These are phyloP conservation scores for Suhomyces ambrosiae DNA, from an alignment of 1,139 yeast species.

Conservation along the genomic window DNA sequence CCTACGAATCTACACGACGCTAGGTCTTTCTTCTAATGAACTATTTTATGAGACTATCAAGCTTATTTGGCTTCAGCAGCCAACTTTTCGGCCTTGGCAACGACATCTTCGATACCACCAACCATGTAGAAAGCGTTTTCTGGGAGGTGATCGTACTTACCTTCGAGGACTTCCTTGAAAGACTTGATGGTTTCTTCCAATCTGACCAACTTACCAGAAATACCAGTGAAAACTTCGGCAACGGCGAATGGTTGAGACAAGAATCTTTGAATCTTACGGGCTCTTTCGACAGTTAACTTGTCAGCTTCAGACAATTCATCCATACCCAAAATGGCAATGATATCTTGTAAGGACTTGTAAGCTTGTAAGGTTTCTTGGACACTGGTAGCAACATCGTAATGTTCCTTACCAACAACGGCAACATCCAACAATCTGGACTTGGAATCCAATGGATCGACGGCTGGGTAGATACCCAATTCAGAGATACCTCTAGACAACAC, in stretches of 20 bases:
- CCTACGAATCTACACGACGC: neutral
- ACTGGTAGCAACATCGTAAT: constrained; percentile 89
- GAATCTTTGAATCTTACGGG: constrained; percentile 99
- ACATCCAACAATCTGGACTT: constrained; percentile 98
- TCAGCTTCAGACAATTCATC: constrained; percentile 98
- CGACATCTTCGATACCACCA: constrained; percentile 98
- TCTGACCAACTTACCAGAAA: constrained; percentile 96
- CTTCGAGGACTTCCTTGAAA: constrained; percentile 95
- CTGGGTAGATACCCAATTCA: constrained; percentile 99
- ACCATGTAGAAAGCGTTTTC: constrained; percentile 99
- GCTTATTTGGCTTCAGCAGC: constrained; percentile 86
- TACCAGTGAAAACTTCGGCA: constrained; percentile 99
- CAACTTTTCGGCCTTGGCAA: constrained; percentile 98
- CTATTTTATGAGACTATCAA: constrained; percentile 1
- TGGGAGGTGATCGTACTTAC: constrained; percentile 98
- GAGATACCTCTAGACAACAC: constrained; percentile 99
- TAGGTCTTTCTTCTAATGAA: constrained; percentile 1
- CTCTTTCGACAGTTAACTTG: constrained; percentile 99
- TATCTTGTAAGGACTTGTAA: constrained; percentile 99
- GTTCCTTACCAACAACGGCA: constrained; percentile 97
- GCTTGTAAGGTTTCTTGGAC: constrained; percentile 99
- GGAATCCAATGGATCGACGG: constrained; percentile 99
- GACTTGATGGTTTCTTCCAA: constrained; percentile 92
- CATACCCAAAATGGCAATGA: constrained; percentile 99
- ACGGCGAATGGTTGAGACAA: constrained; percentile 99